Evolutionary conservation across 139 green algal genomes (phyloP), one percentile per base, ranked within the genome.

Genomic region (Nannochloris sp.): DNA sequence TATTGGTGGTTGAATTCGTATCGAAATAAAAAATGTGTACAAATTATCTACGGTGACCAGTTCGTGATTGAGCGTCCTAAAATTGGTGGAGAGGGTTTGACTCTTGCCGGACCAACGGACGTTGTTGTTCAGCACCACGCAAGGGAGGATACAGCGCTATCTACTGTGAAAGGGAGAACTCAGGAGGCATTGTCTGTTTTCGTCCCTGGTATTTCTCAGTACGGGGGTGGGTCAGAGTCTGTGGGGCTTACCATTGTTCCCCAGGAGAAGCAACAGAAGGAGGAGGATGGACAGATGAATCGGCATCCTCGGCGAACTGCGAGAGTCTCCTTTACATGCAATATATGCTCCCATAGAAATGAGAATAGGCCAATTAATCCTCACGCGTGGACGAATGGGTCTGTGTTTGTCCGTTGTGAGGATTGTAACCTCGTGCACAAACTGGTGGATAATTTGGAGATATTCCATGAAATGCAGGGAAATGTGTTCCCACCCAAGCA

Each of bases 281-380:
- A 62, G 70, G 28, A 60, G 31, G 43, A 28, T 59, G 48, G 26
- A 2, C 12, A 61, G 50, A 17, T 46, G 67, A 73, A n/a, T 60
- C 31, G 56, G 62, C 69, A 78, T 53, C 66, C 71, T 1, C 63
- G 71, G 45, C 44, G 70, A 14, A 57, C 45, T 37, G 36, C 17
- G 59, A 65, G 79, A 68, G 65, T 87, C 59, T 65, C 65, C 28
- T 88, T 85, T 72, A 85, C 67, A 2, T 88, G 82, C 77, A 82
- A 81, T 61, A 59, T 75, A 29, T 88, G 82, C 50, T 70, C 69
- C 5, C 63, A 68, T 16, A 59, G 25, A 59, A 65, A 51, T 20
- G 85, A 63, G 33, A 70, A 74, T 30, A 69, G 68, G 37, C 59
- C 62, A 2, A 61, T 87, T 44, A 88, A 87, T 66, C 80, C 80